These are phyloP conservation scores for Erodium texanum DNA, from an alignment of 441 rosid genomes.

Conservation along the genomic window DNA sequence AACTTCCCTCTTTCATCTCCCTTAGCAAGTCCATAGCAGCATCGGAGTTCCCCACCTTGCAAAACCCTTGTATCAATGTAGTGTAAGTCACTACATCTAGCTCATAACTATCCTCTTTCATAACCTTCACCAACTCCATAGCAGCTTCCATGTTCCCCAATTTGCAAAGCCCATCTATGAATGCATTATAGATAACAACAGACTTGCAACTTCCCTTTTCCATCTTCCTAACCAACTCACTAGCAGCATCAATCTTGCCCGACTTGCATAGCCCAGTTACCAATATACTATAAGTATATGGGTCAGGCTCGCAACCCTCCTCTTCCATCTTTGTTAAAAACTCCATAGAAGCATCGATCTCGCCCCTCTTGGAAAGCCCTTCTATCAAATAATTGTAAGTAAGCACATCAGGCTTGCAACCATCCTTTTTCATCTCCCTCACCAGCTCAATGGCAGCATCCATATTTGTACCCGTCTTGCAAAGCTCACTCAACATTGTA, in stretches of 20 bases:
- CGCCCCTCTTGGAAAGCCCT: neutral
- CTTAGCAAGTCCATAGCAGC: neutral
- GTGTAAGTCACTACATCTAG: neutral
- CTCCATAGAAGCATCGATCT: neutral
- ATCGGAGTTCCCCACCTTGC: neutral
- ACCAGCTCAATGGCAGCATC: neutral
- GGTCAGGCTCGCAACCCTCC: neutral
- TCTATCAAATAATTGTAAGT: neutral
- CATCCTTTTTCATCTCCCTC: neutral
- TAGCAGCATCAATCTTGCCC: neutral
- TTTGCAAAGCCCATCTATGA: neutral
- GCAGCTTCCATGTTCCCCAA: neutral
- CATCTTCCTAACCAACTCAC: neutral
- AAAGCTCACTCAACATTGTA: neutral
- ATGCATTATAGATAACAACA: neutral
- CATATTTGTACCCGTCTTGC: neutral
- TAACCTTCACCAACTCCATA: neutral
- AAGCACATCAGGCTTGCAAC: neutral
- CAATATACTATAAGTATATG: neutral
- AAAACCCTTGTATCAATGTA: neutral
- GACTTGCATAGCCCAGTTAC: neutral
- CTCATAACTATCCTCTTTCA: neutral
- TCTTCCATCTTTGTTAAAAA: neutral
- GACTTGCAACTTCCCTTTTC: neutral
- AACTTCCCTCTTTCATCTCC: constrained; percentile 1